These are phyloP conservation scores for Irpex sp. DNA, from an alignment of 1,284 basidiomycete genomes.

Conservation along the genomic window DNA sequence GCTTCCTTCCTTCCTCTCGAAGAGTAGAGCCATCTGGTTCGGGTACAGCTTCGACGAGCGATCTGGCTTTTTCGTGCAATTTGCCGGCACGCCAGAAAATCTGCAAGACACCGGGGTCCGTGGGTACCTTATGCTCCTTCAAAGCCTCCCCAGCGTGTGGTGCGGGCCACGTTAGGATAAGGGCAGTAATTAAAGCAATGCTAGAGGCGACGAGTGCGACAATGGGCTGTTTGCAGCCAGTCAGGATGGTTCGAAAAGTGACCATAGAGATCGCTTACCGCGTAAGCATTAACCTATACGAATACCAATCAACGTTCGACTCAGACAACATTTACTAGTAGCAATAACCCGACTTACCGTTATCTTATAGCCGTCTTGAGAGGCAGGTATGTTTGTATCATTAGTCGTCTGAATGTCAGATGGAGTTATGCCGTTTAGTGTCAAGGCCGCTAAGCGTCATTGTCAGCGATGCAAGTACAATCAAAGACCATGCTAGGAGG, in stretches of 20 bases:
- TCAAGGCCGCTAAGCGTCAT: too few relatives aligned
- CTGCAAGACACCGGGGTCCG: background rate
- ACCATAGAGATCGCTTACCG: too few relatives aligned
- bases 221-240: background rate
- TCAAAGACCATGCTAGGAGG: background rate
- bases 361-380: too few relatives aligned
- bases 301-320: too few relatives aligned
- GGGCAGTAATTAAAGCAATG: background rate
- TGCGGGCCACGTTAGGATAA: background rate
- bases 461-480: background rate
- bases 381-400: too few relatives aligned
- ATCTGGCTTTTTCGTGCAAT: background rate
- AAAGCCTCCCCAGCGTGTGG: background rate
- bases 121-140: background rate
- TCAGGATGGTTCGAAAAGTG: background rate
- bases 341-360: too few relatives aligned
- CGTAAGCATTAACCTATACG: too few relatives aligned
- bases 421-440: too few relatives aligned
- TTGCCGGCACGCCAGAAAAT: conserved; percentile 1
- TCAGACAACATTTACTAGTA: too few relatives aligned
- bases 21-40: background rate
- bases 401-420: too few relatives aligned
- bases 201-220: background rate
- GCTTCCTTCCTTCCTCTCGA: background rate
- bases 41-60: background rate